phyloP scores from a whole-genome alignment of 257 asterid genomes.

The Lithospermum erythrorhizon region DNA sequence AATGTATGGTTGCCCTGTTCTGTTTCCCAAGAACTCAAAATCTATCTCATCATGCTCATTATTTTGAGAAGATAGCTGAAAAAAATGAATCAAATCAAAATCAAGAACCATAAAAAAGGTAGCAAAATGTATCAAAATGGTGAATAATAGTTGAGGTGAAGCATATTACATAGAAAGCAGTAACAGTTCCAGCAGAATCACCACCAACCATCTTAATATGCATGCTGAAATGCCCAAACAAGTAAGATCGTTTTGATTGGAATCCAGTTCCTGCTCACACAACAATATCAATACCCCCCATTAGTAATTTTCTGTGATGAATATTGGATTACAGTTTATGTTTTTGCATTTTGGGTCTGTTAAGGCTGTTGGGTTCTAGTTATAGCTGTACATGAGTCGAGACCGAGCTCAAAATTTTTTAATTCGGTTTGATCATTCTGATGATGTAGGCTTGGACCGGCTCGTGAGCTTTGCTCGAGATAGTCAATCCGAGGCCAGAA shows the following conservation, averaged over 20 bases:
- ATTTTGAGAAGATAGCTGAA: slow-evolving; percentile 4
- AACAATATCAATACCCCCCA: not conserved
- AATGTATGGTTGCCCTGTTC: slow-evolving; percentile 11
- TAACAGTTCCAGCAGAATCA: not conserved
- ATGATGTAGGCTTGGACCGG: too few relatives aligned
- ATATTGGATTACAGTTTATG: too few relatives aligned
- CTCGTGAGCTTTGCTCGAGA: too few relatives aligned
- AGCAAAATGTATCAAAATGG: not conserved
- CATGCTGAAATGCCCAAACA: slow-evolving; percentile 49
- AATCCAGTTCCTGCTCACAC: slow-evolving; percentile 40
- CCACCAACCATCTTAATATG: not conserved
- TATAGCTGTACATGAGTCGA: too few relatives aligned
- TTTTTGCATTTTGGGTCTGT: not conserved
- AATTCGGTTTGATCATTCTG: too few relatives aligned
- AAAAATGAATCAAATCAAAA: not conserved
- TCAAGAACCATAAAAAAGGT: not conserved
- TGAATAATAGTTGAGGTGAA: not conserved
- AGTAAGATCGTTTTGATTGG: slow-evolving; percentile 54
- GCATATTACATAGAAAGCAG: not conserved
- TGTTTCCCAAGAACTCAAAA: slow-evolving; percentile 12
- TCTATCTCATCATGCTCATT: slow-evolving; percentile 9
- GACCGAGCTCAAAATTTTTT: too few relatives aligned
- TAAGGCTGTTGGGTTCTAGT: not conserved
- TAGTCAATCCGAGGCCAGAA: too few relatives aligned
- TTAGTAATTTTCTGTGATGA: too few relatives aligned